Conservation (phyloP, 176 grass and related monocot genomes). For the Aegilops longissima region DNA sequence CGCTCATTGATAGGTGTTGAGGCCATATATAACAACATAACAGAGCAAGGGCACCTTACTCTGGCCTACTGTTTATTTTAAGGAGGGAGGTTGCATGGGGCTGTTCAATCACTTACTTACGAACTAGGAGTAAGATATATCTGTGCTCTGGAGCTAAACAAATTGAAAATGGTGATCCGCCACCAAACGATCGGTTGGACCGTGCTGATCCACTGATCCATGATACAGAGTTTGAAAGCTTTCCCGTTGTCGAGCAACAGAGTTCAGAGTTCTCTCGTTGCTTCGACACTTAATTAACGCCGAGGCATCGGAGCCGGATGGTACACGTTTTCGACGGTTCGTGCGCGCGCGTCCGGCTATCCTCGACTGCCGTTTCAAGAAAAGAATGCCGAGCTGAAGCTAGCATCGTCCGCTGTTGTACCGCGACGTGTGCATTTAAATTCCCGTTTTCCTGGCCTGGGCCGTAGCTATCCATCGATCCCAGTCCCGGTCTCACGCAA, state of each 20-base stretch:
- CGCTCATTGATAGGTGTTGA: background rate
- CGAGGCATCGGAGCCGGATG: background rate
- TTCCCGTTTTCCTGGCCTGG: background rate
- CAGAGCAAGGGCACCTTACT: background rate
- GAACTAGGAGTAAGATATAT: background rate
- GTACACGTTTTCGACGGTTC: background rate
- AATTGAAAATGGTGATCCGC: background rate
- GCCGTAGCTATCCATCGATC: background rate
- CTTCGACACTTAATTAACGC: background rate
- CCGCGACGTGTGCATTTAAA: background rate
- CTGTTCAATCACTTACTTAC: background rate
- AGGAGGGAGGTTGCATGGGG: slow-evolving; percentile 3
- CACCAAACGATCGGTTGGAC: background rate
- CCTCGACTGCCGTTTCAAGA: background rate
- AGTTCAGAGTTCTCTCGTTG: background rate
- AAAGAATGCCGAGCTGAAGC: background rate
- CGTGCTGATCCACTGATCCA: background rate
- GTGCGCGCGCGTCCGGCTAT: too few species aligned
- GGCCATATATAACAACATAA: background rate
- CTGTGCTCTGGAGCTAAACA: background rate
- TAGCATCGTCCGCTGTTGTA: background rate
- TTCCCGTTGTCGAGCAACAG: background rate
- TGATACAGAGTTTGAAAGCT: background rate
- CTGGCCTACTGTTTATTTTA: background rate
- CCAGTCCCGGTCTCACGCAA: background rate